Percentiles rank a stretch among this genome's conserved stretches.
Conservation (phyloP, 495 filamentous ascomycete genomes). For the Antarctomyces pellizariae region DNA sequence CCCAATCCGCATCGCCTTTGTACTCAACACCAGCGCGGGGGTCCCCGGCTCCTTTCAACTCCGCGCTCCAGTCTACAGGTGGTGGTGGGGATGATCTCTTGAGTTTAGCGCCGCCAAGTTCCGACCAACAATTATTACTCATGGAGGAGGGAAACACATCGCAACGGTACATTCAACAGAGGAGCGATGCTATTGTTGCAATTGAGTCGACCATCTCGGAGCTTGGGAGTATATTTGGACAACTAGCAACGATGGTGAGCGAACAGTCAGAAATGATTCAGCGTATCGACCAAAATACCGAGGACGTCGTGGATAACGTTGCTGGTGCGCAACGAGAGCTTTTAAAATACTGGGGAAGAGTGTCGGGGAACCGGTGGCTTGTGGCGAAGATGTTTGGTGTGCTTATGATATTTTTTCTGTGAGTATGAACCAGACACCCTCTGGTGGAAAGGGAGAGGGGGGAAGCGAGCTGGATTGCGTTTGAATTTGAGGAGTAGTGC, state of each 20-base stretch:
- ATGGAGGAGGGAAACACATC: slow-evolving; percentile 81
- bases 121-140: slow-evolving; percentile 72
- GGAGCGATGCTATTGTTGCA: slow-evolving; percentile 87
- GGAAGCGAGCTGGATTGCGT: too few relatives aligned
- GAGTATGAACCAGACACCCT: too few relatives aligned
- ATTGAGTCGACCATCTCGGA: slow-evolving; percentile 92
- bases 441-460: too few relatives aligned
- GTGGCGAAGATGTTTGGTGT: slow-evolving; percentile 98
- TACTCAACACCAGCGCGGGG: slow-evolving; percentile 58
- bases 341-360: slow-evolving; percentile 89
- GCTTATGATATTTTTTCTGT: slow-evolving; percentile 33
- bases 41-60: slow-evolving; percentile 27
- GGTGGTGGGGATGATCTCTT: slow-evolving; percentile 47
- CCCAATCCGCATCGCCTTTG: slow-evolving; percentile 55
- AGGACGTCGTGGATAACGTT: slow-evolving; percentile 92
- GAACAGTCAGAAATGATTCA: slow-evolving; percentile 93
- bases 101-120: slow-evolving; percentile 56
- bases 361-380: slow-evolving; percentile 86
- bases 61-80: too few relatives aligned
- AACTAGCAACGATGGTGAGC: slow-evolving; percentile 90
- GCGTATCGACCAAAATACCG: slow-evolving; percentile 84
- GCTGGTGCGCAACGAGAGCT: slow-evolving; percentile 83
- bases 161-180: slow-evolving; percentile 77
- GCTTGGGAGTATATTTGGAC: slow-evolving; percentile 85
- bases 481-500: too few relatives aligned